phyloP scores from a whole-genome alignment of 257 asterid genomes.

The Sherardia arvensis region DNA sequence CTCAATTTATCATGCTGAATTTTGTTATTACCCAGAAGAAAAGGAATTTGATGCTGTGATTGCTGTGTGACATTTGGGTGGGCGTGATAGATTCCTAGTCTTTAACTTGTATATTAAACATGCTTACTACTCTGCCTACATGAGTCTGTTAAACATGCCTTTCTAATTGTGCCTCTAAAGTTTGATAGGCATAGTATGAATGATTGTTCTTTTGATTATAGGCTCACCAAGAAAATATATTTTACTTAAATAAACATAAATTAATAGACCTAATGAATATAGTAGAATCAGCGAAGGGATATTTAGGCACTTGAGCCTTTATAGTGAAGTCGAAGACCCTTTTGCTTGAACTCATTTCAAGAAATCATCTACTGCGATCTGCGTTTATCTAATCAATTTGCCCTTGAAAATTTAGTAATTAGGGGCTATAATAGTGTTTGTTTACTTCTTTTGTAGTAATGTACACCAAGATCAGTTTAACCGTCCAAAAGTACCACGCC shows the following conservation, averaged over 20 bases:
- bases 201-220: too few relatives aligned
- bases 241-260: too few relatives aligned
- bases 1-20: neutral
- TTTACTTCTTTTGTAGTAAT: neutral
- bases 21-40: neutral
- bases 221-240: too few relatives aligned
- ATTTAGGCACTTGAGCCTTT: neutral
- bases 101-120: neutral
- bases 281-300: too few relatives aligned
- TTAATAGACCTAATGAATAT: too few relatives aligned
- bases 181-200: neutral
- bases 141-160: neutral
- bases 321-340: neutral
- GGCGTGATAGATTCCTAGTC: too few relatives aligned
- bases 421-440: neutral
- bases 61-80: too few relatives aligned
- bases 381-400: too few relatives aligned
- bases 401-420: neutral
- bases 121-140: neutral
- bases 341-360: neutral
- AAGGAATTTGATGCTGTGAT: neutral
- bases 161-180: neutral
- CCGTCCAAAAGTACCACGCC: neutral
- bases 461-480: neutral
- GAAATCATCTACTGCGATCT: neutral